Conservation (phyloP, 192 early-diverging fungal genomes). For the Coemansia sp. region DNA sequence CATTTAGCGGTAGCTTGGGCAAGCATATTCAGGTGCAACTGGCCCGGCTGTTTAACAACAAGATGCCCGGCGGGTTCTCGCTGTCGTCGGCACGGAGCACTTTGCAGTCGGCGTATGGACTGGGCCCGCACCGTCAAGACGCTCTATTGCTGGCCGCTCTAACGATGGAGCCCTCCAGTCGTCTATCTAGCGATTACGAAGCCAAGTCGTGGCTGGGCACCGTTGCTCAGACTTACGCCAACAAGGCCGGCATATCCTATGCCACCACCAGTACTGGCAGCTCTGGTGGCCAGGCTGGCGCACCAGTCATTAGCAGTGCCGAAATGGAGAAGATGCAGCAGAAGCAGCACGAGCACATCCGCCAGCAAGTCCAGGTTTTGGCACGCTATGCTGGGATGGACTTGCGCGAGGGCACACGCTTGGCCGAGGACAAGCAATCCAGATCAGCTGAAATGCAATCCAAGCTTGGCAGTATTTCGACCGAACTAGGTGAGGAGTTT, state of each 20-base stretch:
- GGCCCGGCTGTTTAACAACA: conserved; percentile 76
- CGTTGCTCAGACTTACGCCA: conserved; percentile 70
- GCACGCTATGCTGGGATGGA: conserved; percentile 77
- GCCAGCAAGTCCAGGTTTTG: conserved; percentile 78
- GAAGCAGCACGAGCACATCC: conserved; percentile 68
- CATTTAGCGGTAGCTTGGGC: conserved; percentile 67
- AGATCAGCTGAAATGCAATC: conserved; percentile 63
- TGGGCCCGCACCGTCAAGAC: conserved; percentile 75
- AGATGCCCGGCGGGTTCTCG: conserved; percentile 92
- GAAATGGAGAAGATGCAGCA: conserved; percentile 79
- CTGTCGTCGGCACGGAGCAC: conserved; percentile 71
- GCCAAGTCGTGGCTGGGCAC: conserved; percentile 82
- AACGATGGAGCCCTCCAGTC: conserved; percentile 78
- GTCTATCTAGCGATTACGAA: conserved; percentile 71
- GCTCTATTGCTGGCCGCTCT: conserved; percentile 73
- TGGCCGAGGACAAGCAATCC: conserved; percentile 61
- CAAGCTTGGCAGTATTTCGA: conserved; percentile 72
- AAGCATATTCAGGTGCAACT: conserved; percentile 74
- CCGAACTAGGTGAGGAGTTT: conserved; percentile 77
- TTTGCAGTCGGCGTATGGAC: conserved; percentile 70
- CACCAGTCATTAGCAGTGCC: conserved; percentile 82
- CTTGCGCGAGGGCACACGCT: conserved; percentile 69
- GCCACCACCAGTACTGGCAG: conserved; percentile 61
- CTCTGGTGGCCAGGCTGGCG: conserved; percentile 17
- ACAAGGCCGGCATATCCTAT: conserved; percentile 71